Conservation (phyloP, 345 rosid species). For the Brassica carinata region DNA sequence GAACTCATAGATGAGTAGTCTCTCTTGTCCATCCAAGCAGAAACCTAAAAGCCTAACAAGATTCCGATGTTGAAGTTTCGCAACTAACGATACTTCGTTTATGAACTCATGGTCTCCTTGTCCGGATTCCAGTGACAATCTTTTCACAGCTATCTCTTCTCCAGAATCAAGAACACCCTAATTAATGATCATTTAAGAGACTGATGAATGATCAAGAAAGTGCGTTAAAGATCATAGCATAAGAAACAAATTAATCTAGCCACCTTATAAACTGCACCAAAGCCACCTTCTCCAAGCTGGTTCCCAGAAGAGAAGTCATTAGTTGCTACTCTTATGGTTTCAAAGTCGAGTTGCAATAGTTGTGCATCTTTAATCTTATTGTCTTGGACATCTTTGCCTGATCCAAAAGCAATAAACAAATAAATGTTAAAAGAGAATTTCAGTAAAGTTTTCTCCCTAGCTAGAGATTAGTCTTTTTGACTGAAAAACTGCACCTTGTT, state of each 20-base stretch:
- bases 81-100: background rate
- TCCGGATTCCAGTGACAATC: background rate
- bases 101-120: background rate
- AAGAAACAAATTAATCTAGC: background rate
- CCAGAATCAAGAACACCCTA: background rate
- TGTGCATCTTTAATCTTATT: conserved; percentile 11
- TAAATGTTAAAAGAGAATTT: background rate
- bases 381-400: background rate
- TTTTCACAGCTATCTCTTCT: background rate
- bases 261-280: conserved; percentile 21
- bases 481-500: background rate
- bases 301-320: conserved; percentile 16
- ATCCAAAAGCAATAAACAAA: background rate
- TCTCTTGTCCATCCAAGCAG: background rate
- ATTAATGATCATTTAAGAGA: background rate
- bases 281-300: conserved; percentile 32
- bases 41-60: background rate
- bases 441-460: background rate
- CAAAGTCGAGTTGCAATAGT: conserved; percentile 11
- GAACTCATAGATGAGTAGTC: conserved; percentile 1
- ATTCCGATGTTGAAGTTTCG: background rate
- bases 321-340: conserved; percentile 26
- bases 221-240: background rate
- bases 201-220: background rate
- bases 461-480: background rate